These are phyloP conservation scores for Astragalus membranaceus DNA, from an alignment of 306 rosid species.

Conservation along the genomic window DNA sequence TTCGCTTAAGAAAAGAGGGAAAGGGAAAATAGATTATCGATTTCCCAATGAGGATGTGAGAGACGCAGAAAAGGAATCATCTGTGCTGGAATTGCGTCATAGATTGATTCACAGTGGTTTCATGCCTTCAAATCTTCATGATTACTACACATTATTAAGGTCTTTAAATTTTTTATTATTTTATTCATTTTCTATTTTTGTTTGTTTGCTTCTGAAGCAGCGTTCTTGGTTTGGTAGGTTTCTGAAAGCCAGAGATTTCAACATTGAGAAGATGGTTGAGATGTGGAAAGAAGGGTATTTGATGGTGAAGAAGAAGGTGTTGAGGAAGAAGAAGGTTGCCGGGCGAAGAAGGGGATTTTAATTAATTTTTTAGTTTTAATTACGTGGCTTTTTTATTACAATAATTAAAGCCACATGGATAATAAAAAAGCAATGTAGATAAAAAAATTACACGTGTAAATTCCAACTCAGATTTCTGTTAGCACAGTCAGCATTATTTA, in stretches of 20 bases:
- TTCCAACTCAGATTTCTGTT: too few species aligned
- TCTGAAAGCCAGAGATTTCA: conserved; percentile 81
- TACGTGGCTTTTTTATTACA: too few species aligned
- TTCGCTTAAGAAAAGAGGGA: conserved; percentile 84
- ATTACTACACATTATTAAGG: conserved; percentile 81
- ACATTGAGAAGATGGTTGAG: conserved; percentile 64
- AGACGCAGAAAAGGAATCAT: conserved; percentile 68
- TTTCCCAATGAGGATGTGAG: conserved; percentile 87
- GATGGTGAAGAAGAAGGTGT: too few species aligned
- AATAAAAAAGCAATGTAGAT: too few species aligned
- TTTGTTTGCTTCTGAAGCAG: background rate
- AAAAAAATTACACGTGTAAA: too few species aligned
- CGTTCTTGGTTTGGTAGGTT: conserved; percentile 34
- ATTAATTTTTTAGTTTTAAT: too few species aligned
- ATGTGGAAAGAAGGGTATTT: conserved; percentile 97
- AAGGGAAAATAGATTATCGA: conserved; percentile 53
- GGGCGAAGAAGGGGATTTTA: too few species aligned
- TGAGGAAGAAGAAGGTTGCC: too few species aligned
- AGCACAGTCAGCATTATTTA: too few species aligned
- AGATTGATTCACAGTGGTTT: conserved; percentile 43
- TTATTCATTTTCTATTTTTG: background rate
- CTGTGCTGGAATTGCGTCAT: conserved; percentile 60
- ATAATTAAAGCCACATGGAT: too few species aligned
- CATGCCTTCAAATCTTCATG: conserved; percentile 71
- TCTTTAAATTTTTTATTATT: conserved; percentile 3